Evolutionary conservation across 2,329 filamentous ascomycete genomes (phyloP), one percentile per base, ranked within the genome.

Genomic region (Calycina marina): DNA sequence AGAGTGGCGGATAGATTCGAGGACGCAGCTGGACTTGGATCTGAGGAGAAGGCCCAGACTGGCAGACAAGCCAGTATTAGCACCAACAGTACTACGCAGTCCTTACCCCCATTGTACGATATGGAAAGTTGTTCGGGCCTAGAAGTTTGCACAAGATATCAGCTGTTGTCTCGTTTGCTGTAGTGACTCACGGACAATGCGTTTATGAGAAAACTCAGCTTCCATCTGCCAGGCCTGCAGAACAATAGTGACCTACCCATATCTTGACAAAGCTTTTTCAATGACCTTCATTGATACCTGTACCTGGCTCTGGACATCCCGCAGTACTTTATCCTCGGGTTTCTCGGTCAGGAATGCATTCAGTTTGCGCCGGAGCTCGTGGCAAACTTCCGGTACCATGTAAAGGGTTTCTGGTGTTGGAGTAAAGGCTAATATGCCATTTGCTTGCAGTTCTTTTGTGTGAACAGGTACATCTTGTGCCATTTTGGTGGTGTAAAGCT

Each of bases 71-170:
- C 27, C 4, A 29, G 14, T 11, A 29, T 16, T 10, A 29, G 15
- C 13, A 29, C 15, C 5, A 96, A 67, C 12, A 96, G 73, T 32
- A 96, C 86, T 12, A 96, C 77, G 50, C 88, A 96, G 65, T 96
- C 90, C 57, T 98, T 98, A 39, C 90, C 90, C 51, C 90, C 90
- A 49, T 98, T 98, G 60, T 94, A 98, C 35, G 88, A 93, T 42
- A 96, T 65, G 4, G 86, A 84, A 39, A 96, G 67, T 52, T 92
- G 69, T 37, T 77, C 67, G 40, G 79, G 69, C 37, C 82, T 90
- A 47, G 38, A 27, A 27, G 14, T 13, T 25, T 18, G 20, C 29
- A 17, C 6, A 25, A n/a, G 20, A n/a, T 30, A 12, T 36, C 24
- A 32, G 36, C 20, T 12, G 15, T 26, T 17, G n/a, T 15, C 14